Conservation (phyloP, 192 early-diverging fungal genomes). For the Nowakowskiella sp. region DNA sequence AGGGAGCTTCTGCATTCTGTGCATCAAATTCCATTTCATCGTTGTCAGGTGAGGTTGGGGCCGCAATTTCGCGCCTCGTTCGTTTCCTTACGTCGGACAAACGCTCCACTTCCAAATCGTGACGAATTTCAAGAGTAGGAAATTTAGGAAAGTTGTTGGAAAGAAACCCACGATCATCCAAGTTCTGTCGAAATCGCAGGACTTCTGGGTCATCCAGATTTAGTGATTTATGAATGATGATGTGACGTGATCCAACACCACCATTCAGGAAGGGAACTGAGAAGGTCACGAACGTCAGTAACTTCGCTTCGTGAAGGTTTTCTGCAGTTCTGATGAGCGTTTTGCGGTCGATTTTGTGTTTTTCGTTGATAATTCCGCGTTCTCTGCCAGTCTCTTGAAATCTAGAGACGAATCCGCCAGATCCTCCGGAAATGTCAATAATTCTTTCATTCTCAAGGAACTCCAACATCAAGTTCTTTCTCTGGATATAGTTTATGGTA, state of each 20-base stretch:
- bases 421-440: constrained; percentile 25
- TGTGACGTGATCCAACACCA: constrained; percentile 12
- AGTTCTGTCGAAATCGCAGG: constrained; percentile 26
- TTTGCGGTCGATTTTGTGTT: constrained; percentile 41
- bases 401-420: constrained; percentile 1
- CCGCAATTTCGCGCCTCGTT: too few species aligned
- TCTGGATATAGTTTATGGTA: too few species aligned
- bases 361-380: not conserved
- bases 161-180: constrained; percentile 10
- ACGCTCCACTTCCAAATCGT: constrained; percentile 19
- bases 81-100: too few species aligned
- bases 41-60: too few species aligned
- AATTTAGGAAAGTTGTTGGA: not conserved
- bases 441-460: constrained; percentile 21
- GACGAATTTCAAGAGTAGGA: constrained; percentile 6
- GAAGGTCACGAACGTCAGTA: constrained; percentile 33
- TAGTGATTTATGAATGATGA: constrained; percentile 40
- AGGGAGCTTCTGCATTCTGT: too few species aligned
- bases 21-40: too few species aligned
- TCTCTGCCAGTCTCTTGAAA: constrained; percentile 5
- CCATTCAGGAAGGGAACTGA: constrained; percentile 41
- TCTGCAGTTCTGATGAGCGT: constrained; percentile 41
- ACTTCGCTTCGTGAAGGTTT: constrained; percentile 32
- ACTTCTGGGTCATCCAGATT: constrained; percentile 29
- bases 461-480: constrained; percentile 9